These are phyloP conservation scores for Chrysopogon serrulatus DNA, from an alignment of 176 grass and related monocot genomes.

Conservation along the genomic window DNA sequence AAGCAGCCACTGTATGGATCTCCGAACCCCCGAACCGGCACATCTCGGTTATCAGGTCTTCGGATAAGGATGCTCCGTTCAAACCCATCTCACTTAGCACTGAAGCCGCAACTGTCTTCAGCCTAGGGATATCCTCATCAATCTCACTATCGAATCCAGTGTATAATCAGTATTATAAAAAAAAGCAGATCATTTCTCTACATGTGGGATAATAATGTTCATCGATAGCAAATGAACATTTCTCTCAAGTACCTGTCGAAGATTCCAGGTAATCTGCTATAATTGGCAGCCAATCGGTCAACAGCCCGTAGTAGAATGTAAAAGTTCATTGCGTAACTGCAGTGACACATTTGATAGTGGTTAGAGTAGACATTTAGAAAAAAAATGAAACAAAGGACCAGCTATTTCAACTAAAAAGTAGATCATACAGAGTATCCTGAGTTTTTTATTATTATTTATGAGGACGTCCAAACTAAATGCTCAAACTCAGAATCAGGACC, in stretches of 20 bases:
- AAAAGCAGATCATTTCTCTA: constrained; percentile 25
- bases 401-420: neutral
- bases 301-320: constrained; percentile 78
- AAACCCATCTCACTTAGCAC: constrained; percentile 73
- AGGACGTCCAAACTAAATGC: neutral
- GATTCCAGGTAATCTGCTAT: constrained; percentile 63
- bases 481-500: neutral
- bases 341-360: constrained; percentile 11
- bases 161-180: constrained; percentile 56
- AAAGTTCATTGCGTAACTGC: constrained; percentile 77
- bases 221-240: constrained; percentile 33
- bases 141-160: constrained; percentile 64
- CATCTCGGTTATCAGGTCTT: constrained; percentile 83
- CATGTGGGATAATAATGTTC: constrained; percentile 26
- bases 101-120: constrained; percentile 66
- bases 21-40: constrained; percentile 83
- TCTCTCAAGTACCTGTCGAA: constrained; percentile 66
- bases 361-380: neutral
- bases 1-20: constrained; percentile 74
- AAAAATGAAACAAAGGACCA: neutral
- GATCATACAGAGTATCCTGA: neutral
- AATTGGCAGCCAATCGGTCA: constrained; percentile 70
- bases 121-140: constrained; percentile 79
- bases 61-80: constrained; percentile 58
- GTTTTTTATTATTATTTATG: too few species aligned